Conservation (phyloP, 1,139 yeast species). For the Zygosaccharomyces sapae region DNA sequence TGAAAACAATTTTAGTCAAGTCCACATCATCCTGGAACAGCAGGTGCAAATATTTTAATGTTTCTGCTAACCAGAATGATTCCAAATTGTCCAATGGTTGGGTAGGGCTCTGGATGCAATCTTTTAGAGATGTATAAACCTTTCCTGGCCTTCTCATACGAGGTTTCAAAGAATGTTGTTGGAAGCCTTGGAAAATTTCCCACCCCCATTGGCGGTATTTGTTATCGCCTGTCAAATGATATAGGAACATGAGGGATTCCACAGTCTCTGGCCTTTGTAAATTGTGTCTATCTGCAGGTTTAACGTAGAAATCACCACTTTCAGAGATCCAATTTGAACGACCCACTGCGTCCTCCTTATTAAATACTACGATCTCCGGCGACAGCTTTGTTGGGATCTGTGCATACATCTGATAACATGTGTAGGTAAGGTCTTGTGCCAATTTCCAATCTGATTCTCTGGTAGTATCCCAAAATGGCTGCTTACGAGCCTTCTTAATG, state of each 20-base stretch:
- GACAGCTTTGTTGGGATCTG: conserved; percentile 70
- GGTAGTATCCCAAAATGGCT: conserved; percentile 43
- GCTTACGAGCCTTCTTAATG: conserved; percentile 47
- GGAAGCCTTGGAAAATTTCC: conserved; percentile 72
- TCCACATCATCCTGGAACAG: conserved; percentile 69
- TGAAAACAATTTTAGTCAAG: conserved; percentile 69
- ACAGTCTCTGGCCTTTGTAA: conserved; percentile 93
- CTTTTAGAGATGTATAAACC: conserved; percentile 63
- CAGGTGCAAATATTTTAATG: conserved; percentile 80
- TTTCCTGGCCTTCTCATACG: conserved; percentile 37
- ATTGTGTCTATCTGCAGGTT: conserved; percentile 72
- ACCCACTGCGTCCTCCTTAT: conserved; percentile 16
- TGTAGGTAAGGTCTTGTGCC: conserved; percentile 70
- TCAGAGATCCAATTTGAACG: conserved; percentile 29
- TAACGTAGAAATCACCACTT: conserved; percentile 58
- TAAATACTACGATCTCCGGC: conserved; percentile 83
- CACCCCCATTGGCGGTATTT: conserved; percentile 89
- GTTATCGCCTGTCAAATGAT: conserved; percentile 74
- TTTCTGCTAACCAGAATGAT: conserved; percentile 92
- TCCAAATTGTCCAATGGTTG: conserved; percentile 70
- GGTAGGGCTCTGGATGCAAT: conserved; percentile 54
- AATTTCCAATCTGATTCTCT: conserved; percentile 58
- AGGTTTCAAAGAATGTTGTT: conserved; percentile 50
- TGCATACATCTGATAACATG: conserved; percentile 84
- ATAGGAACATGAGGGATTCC: conserved; percentile 77